Evolutionary conservation across 257 asterid genomes (phyloP).

Genomic region (Salvia rosmarinus): DNA sequence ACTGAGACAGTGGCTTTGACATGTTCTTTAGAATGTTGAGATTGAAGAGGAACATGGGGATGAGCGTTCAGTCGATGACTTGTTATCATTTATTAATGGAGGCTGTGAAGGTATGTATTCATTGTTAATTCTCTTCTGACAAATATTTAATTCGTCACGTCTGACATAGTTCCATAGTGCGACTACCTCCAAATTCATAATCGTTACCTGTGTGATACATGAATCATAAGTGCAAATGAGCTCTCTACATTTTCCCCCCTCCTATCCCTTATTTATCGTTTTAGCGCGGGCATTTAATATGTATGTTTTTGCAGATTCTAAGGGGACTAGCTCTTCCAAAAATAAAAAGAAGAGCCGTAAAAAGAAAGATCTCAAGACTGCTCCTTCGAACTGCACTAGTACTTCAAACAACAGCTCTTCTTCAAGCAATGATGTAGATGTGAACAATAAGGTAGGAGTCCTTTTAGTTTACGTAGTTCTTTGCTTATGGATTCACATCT

Average conservation of each 20-base stretch:
- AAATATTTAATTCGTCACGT: background rate
- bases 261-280: conserved; percentile 15
- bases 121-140: conserved; percentile 19
- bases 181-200: background rate
- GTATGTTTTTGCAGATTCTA: conserved; percentile 60
- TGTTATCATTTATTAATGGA: conserved; percentile 86
- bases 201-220: background rate
- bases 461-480: conserved; percentile 21
- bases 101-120: conserved; percentile 71
- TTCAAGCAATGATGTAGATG: conserved; percentile 49
- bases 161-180: background rate
- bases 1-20: conserved; percentile 37
- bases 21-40: conserved; percentile 63
- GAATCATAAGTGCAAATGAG: background rate
- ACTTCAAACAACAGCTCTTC: conserved; percentile 50
- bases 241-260: background rate
- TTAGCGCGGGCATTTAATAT: conserved; percentile 17
- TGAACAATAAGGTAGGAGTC: conserved; percentile 56
- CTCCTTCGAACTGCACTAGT: conserved; percentile 49
- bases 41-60: conserved; percentile 83
- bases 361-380: conserved; percentile 77
- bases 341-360: conserved; percentile 82
- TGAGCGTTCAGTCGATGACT: conserved; percentile 94
- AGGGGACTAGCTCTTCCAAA: conserved; percentile 59
- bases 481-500: conserved; percentile 27